These are phyloP conservation scores for Macrocybe gigantea DNA, from an alignment of 768 basidiomycete species.

Conservation along the genomic window DNA sequence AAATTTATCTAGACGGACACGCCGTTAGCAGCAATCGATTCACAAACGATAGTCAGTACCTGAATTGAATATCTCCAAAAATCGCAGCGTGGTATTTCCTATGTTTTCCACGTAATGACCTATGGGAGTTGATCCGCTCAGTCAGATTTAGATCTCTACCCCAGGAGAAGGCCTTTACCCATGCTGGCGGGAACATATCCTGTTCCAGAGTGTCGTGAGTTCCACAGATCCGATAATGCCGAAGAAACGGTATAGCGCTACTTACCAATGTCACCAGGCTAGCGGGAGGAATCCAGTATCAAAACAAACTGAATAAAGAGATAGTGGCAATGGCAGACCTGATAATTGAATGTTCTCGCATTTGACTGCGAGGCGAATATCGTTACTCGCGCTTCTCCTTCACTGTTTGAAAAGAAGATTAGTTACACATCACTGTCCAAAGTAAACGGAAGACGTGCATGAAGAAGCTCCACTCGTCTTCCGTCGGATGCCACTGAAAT, in stretches of 20 bases:
- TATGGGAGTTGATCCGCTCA: constrained; percentile 9
- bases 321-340: constrained; percentile 20
- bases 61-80: constrained; percentile 43
- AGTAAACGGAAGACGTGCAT: constrained; percentile 28
- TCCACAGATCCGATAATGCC: too few species aligned
- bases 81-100: constrained; percentile 42
- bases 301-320: neutral
- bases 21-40: neutral
- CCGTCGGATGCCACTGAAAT: constrained; percentile 61
- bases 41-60: constrained; percentile 13
- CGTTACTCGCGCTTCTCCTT: constrained; percentile 49
- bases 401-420: constrained; percentile 23
- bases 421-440: neutral
- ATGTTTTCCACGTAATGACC: constrained; percentile 53
- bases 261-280: constrained; percentile 56
- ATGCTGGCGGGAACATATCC: constrained; percentile 54
- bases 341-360: constrained; percentile 55
- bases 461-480: constrained; percentile 62
- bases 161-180: constrained; percentile 25
- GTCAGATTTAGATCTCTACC: constrained; percentile 1
- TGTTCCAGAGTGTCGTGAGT: constrained; percentile 10
- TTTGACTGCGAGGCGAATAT: constrained; percentile 49
- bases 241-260: neutral
- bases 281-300: neutral
- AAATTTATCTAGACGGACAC: constrained; percentile 17